phyloP scores from a whole-genome alignment of 2,329 filamentous ascomycete species.

The Penicillium sp. region DNA sequence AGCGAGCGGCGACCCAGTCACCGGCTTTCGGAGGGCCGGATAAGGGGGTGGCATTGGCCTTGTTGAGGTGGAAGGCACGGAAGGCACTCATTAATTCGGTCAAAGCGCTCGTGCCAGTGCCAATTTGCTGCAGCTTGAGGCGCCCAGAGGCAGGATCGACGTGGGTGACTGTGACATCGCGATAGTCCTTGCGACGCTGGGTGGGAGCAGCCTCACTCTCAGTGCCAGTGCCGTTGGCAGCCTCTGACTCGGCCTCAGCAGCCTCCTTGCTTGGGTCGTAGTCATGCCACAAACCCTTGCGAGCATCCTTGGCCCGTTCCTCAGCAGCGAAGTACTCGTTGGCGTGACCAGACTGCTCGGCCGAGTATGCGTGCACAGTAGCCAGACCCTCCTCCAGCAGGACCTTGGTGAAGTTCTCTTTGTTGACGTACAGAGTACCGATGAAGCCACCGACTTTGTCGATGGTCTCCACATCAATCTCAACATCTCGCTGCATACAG shows the following conservation, averaged over 20 bases:
- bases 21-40: conserved; percentile 79
- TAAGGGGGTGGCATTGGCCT: conserved; percentile 72
- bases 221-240: conserved; percentile 49
- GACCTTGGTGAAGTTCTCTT: conserved; percentile 91
- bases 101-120: conserved; percentile 77
- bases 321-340: conserved; percentile 85
- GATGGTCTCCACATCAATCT: conserved; percentile 89
- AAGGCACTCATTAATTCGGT: conserved; percentile 89
- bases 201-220: conserved; percentile 51
- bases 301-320: conserved; percentile 80
- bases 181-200: conserved; percentile 79
- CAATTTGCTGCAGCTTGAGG: conserved; percentile 88
- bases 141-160: conserved; percentile 72
- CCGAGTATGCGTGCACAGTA: conserved; percentile 88
- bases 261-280: conserved; percentile 88
- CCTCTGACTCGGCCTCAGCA: conserved; percentile 53
- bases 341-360: conserved; percentile 89
- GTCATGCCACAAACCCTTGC: conserved; percentile 87
- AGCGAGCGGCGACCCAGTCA: conserved; percentile 86
- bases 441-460: conserved; percentile 99
- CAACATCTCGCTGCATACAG: conserved; percentile 90
- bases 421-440: conserved; percentile 86
- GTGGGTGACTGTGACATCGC: conserved; percentile 88
- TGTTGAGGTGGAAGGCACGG: conserved; percentile 82
- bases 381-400: conserved; percentile 93